Evolutionary conservation across 352 stramenopile species (phyloP).

Genomic region (Pythium plurisporium): DNA sequence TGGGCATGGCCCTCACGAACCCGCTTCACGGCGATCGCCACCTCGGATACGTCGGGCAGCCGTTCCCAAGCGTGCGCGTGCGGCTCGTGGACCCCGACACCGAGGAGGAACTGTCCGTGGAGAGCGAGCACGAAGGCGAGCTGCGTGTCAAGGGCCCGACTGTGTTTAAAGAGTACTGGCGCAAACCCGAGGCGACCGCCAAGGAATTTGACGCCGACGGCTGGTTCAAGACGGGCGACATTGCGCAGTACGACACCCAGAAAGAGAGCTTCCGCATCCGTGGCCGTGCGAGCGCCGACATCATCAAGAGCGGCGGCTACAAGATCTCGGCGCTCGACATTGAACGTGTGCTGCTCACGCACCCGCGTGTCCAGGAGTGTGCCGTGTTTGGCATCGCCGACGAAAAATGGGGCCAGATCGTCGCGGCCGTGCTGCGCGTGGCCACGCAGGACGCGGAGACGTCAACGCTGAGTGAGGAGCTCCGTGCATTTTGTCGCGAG

Average conservation of each 20-base stretch:
- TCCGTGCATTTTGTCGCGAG: slow-evolving; percentile 44
- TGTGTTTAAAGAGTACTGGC: slow-evolving; percentile 88
- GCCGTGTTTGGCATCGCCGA: slow-evolving; percentile 84
- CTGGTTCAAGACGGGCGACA: slow-evolving; percentile 91
- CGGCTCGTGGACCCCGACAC: slow-evolving; percentile 78
- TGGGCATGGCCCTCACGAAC: slow-evolving; percentile 91
- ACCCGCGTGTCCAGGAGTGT: slow-evolving; percentile 75
- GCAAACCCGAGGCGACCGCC: slow-evolving; percentile 71
- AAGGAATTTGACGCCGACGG: slow-evolving; percentile 82
- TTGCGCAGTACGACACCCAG: slow-evolving; percentile 71
- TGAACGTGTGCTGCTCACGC: slow-evolving; percentile 80
- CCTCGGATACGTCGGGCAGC: slow-evolving; percentile 78
- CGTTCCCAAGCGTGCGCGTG: slow-evolving; percentile 79
- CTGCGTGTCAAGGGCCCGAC: slow-evolving; percentile 81
- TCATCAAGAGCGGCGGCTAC: slow-evolving; percentile 90
- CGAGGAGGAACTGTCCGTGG: slow-evolving; percentile 34
- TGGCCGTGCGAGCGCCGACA: slow-evolving; percentile 86
- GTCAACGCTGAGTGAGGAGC: slow-evolving; percentile 15
- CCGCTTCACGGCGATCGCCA: slow-evolving; percentile 61
- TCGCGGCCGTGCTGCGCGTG: slow-evolving; percentile 57
- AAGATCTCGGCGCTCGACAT: slow-evolving; percentile 92
- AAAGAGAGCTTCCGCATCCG: slow-evolving; percentile 84
- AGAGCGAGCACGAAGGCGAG: slow-evolving; percentile 59
- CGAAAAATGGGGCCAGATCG: slow-evolving; percentile 81
- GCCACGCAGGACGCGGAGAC: not conserved